Evolutionary conservation across 106 monocot genomes (phyloP).

Genomic region (Triglochin maritima): DNA sequence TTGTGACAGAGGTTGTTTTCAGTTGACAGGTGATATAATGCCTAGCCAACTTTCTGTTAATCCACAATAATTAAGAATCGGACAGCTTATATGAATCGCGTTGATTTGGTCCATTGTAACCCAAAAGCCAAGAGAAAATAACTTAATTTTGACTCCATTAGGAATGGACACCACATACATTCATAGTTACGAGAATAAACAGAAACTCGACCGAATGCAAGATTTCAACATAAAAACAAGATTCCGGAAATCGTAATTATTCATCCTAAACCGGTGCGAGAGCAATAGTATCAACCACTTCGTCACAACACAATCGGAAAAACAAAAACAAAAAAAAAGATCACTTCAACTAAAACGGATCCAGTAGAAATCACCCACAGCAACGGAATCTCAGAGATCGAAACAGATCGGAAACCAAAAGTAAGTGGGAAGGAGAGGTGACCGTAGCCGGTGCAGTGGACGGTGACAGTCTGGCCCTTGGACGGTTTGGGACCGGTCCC

Average conservation of each 20-base stretch:
- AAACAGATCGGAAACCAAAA: not conserved
- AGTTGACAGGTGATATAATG: too few relatives aligned
- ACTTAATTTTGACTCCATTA: too few relatives aligned
- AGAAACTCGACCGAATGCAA: not conserved
- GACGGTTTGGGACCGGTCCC: slow-evolving; percentile 59
- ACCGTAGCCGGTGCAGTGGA: slow-evolving; percentile 89
- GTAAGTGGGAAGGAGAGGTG: not conserved
- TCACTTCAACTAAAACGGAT: not conserved
- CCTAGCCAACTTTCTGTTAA: too few relatives aligned
- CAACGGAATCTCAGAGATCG: too few relatives aligned
- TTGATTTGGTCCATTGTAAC: too few relatives aligned
- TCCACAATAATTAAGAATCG: too few relatives aligned
- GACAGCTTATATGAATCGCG: too few relatives aligned
- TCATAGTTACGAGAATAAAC: too few relatives aligned
- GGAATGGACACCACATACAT: too few relatives aligned
- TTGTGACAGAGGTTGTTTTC: too few relatives aligned
- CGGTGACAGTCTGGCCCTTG: slow-evolving; percentile 71
- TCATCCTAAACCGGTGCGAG: not conserved
- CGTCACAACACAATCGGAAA: not conserved
- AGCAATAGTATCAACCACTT: not conserved
- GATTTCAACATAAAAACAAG: not conserved
- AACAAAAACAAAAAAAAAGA: not conserved
- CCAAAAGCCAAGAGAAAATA: too few relatives aligned
- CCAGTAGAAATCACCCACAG: too few relatives aligned
- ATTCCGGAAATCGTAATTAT: not conserved